Base-by-base conservation (phyloP, 2,329 filamentous ascomycete species). In the Scolecobasidium constrictum region DNA sequence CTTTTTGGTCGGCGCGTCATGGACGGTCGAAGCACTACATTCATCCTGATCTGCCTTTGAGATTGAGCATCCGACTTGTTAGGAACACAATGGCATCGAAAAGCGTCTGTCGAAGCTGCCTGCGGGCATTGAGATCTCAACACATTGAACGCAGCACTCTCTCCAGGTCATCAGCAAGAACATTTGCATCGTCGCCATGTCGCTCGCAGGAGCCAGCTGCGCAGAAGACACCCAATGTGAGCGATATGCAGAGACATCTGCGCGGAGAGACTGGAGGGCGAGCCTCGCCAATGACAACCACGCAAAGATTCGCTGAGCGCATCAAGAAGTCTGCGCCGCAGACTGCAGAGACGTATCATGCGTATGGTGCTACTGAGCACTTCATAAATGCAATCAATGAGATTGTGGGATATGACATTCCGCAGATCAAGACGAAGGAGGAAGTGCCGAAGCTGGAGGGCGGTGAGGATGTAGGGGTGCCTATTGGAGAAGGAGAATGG, bases 321-420 rank as follows among this genome's bases (percentile, higher is more conserved):
- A 38, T 50, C 18, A 44, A 40, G 36, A 34, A 48, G 39, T 45
- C 57, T 23, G 57, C 64, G 49, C 54, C 61, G 40, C 56, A 53
- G 38, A 61, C 66, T 2, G 72, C 71, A 6, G 77, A 81, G 53
- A 78, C 77, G 11, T 95, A 95, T 59, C 75, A 83, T 43, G 83
- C 87, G 23, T 84, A 92, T 56, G 81, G 78, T 46, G 77, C 78
- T 40, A 92, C 86, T 19, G 81, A 93, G 64, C 69, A 74, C 45
- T 69, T 95, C 45, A 88, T 86, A 67, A 80, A 83, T 56, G 72
- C 77, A 48, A 93, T 86, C 63, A 74, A 80, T 6, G 65, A 64
- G 45, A 77, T 83, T 49, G 87, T 83, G 36, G 76, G 80, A 48
- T 95, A 95, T 62, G 76, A 68, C 41, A 85, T 94, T 44, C 75